Evolutionary conservation across 768 basidiomycete species (phyloP).

Genomic region (Termitomyces sp.): DNA sequence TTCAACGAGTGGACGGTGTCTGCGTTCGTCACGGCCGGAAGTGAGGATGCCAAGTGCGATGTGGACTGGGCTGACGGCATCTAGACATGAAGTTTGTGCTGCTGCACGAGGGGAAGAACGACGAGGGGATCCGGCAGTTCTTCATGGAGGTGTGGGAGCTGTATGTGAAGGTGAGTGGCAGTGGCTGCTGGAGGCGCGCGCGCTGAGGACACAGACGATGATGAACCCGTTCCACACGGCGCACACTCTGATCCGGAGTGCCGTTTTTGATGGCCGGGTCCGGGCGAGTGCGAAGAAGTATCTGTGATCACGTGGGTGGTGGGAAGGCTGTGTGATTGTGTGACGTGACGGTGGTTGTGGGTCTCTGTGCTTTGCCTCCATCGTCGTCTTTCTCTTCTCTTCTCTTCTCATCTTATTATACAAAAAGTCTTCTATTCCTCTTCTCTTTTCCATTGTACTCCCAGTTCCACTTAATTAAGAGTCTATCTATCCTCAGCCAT

Average conservation of each 20-base stretch:
- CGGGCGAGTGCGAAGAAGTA: conserved; percentile 83
- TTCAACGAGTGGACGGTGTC: conserved; percentile 99
- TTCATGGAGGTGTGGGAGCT: conserved; percentile 96
- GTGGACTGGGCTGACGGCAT: conserved; percentile 13
- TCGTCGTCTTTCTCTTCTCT: conserved; percentile 24
- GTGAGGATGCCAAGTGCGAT: conserved; percentile 43
- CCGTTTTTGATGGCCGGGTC: conserved; percentile 78
- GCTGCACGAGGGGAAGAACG: conserved; percentile 93
- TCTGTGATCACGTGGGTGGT: conserved; percentile 37
- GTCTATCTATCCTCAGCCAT: conserved; percentile 34
- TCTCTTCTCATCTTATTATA: conserved; percentile 23
- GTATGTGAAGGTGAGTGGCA: conserved; percentile 82
- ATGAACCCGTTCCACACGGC: conserved; percentile 97
- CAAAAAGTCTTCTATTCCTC: conserved; percentile 15
- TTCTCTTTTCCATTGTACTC: conserved; percentile 13
- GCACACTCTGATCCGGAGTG: conserved; percentile 75
- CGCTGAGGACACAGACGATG: conserved; percentile 49
- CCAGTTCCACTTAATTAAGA: conserved; percentile 30
- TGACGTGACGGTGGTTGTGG: conserved; percentile 20
- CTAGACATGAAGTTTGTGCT: conserved; percentile 93
- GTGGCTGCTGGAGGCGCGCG: neutral
- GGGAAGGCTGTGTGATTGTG: conserved; percentile 19
- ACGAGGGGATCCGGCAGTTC: conserved; percentile 92
- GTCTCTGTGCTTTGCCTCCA: conserved; percentile 21
- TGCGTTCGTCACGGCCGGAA: conserved; percentile 91